phyloP scores from a whole-genome alignment of 208 protist species.

The Acanthamoeba rhysodes region DNA sequence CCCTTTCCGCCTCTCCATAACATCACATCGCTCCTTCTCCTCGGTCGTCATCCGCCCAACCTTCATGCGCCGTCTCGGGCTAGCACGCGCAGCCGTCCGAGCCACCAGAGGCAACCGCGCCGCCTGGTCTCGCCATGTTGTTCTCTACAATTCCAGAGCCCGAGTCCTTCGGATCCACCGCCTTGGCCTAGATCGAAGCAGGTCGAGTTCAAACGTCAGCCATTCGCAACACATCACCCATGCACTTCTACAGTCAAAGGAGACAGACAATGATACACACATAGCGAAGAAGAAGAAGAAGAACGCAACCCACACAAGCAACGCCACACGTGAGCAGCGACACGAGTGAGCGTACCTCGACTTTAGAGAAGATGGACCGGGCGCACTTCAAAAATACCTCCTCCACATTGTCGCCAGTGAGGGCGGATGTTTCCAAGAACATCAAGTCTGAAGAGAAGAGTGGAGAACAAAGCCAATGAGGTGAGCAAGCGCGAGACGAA shows the following conservation, averaged over 20 bases:
- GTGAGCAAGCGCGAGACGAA: neutral
- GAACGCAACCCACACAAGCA: too few species aligned
- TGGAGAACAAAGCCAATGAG: neutral
- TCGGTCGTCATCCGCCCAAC: neutral
- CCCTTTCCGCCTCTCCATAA: too few species aligned
- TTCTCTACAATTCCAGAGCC: slow-evolving; percentile 67
- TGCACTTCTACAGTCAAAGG: neutral
- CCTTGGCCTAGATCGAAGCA: neutral
- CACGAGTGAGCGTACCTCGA: slow-evolving; percentile 77
- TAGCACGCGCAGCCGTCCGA: slow-evolving; percentile 52
- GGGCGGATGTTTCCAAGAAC: slow-evolving; percentile 96
- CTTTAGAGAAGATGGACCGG: slow-evolving; percentile 89
- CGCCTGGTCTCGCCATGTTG: slow-evolving; percentile 42
- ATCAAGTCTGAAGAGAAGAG: slow-evolving; percentile 88
- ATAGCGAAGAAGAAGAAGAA: neutral
- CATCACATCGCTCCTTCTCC: neutral
- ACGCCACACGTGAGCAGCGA: too few species aligned
- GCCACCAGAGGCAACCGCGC: neutral
- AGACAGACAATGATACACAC: neutral
- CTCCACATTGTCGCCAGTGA: slow-evolving; percentile 95
- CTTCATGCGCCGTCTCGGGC: neutral
- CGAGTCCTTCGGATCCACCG: slow-evolving; percentile 59
- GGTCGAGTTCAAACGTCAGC: neutral
- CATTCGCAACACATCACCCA: neutral
- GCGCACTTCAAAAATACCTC: slow-evolving; percentile 94